phyloP scores from a whole-genome alignment of 2,329 filamentous ascomycete genomes.

The Dactylellina haptotyla region DNA sequence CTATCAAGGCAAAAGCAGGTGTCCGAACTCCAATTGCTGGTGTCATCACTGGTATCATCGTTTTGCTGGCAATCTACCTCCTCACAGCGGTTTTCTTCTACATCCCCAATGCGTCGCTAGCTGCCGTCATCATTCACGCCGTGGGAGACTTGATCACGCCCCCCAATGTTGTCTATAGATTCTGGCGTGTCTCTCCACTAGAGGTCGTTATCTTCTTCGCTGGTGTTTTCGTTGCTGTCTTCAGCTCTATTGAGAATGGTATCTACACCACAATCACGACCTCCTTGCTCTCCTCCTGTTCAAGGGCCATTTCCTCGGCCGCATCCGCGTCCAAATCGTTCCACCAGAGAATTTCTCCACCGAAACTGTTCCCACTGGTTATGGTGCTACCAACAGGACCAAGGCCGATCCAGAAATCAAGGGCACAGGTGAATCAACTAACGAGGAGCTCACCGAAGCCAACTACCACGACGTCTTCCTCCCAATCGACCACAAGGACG shows the following conservation, averaged over 20 bases:
- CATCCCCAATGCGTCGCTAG: slow-evolving; percentile 81
- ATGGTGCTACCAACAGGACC: slow-evolving; percentile 38
- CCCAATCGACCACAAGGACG: slow-evolving; percentile 86
- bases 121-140: slow-evolving; percentile 94
- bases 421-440: slow-evolving; percentile 60
- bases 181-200: slow-evolving; percentile 90
- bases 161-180: slow-evolving; percentile 90
- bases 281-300: slow-evolving; percentile 82
- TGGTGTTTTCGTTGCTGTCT: slow-evolving; percentile 89
- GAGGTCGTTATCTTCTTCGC: slow-evolving; percentile 93
- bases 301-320: slow-evolving; percentile 83
- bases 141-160: slow-evolving; percentile 92
- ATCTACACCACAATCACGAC: slow-evolving; percentile 86
- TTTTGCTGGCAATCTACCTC: slow-evolving; percentile 89
- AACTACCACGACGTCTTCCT: slow-evolving; percentile 81
- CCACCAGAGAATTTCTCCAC: slow-evolving; percentile 73
- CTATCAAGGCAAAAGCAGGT: slow-evolving; percentile 96
- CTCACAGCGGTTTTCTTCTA: slow-evolving; percentile 91
- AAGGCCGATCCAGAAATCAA: slow-evolving; percentile 56
- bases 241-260: slow-evolving; percentile 87
- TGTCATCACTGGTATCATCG: slow-evolving; percentile 84
- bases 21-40: slow-evolving; percentile 91
- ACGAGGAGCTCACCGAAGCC: slow-evolving; percentile 52
- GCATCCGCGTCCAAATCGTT: slow-evolving; percentile 84
- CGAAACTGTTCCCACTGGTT: slow-evolving; percentile 65